Base-by-base conservation (phyloP, 1,284 basidiomycete species). In the Takashimella tepidaria region DNA sequence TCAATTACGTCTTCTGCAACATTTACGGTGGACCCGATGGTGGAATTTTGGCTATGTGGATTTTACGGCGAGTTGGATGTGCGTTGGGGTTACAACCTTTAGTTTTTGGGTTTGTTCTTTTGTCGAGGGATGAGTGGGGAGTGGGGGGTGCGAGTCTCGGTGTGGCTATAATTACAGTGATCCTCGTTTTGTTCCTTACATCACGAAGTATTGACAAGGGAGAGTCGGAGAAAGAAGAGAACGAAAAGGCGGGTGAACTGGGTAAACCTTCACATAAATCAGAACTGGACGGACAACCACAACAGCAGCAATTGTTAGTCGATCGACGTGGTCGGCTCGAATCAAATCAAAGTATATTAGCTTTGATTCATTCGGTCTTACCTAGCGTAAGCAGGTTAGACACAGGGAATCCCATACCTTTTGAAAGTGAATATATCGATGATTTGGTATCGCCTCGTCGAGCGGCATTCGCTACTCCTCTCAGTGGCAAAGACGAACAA, bases 1-100 rank as follows among this genome's bases (percentile, higher is more conserved):
- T 87, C 53, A 84, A 84, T 40, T 87, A 87, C 66, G 86, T 88
- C 23, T 86, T 84, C 63, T 83, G 81, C 12, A 80, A 84, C 24
- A 84, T 82, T 16, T 80, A 82, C 50, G 84, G 84, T 5, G 67
- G 70, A 4, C 83, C 84, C 65, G 85, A 84, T 0, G 85, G 86
- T 10, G 87, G 86, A 1, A 67, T 84, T 10, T 69, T 88, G 13
- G 84, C 86, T 56, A 80, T 89, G 19, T 89, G 86, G 85, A 75
- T 88, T 0, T 69, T 89, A 27, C 82, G 83, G 51, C 81, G 86
- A 37, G 80, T 89, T 3, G 67, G 65, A 3, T 69, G 67, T 64
- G 52, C 56, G 0, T 46, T 66, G 12, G 58, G 83, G 77, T 47
- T 89, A 58, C 87, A 89, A 62, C 88, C 88, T 16, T 78, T 85